Evolutionary conservation across 2,329 filamentous ascomycete genomes (phyloP).

Genomic region (Sphaerulina vaccinii): DNA sequence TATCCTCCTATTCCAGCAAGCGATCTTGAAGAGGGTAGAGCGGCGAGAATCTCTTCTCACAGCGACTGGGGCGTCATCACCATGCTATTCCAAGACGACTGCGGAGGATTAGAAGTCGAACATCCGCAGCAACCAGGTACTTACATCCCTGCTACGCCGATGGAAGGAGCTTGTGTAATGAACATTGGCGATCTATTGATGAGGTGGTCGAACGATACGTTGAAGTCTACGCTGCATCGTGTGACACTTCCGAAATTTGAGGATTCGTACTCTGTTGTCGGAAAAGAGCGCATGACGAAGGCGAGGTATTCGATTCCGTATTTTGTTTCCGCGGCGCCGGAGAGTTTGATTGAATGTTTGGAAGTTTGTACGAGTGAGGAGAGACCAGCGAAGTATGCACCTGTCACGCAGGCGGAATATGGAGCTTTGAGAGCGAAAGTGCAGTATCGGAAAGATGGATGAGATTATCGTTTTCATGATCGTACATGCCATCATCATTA

Average conservation of each 20-base stretch:
- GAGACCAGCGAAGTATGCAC: constrained; percentile 41
- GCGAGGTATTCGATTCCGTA: constrained; percentile 44
- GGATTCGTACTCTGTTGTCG: constrained; percentile 18
- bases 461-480: no score
- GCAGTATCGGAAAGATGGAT: no score
- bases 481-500: no score
- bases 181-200: constrained; percentile 44
- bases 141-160: constrained; percentile 35
- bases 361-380: constrained; percentile 36
- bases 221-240: constrained; percentile 42
- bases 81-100: constrained; percentile 44
- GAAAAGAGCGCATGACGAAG: constrained; percentile 19
- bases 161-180: constrained; percentile 39
- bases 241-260: constrained; percentile 37
- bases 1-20: constrained; percentile 38
- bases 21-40: constrained; percentile 36
- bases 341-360: constrained; percentile 42
- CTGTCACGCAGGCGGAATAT: constrained; percentile 41
- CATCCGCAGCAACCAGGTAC: constrained; percentile 32
- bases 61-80: constrained; percentile 45
- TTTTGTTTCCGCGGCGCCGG: constrained; percentile 41
- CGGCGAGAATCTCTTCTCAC: constrained; percentile 42
- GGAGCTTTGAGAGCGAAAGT: constrained; percentile 34
- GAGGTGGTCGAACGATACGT: constrained; percentile 39
- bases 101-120: constrained; percentile 44